Evolutionary conservation across 352 stramenopile species (phyloP), one percentile per base, ranked within the genome.

Genomic region (Globisporangium paroecandrum): DNA sequence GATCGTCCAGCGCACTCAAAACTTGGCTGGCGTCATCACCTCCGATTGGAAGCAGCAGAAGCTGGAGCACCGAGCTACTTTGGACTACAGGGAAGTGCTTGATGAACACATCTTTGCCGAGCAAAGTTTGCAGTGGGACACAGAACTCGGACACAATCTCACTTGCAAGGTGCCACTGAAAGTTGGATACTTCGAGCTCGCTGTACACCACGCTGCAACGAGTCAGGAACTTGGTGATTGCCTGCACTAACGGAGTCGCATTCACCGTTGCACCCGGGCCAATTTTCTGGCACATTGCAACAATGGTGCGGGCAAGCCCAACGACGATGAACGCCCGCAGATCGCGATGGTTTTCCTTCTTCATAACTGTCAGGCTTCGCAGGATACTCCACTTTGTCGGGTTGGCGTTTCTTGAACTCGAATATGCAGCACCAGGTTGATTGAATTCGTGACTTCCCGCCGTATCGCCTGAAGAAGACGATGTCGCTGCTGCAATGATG

Each of bases 151-250:
- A 79, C 22, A 93, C 81, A 24, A 91, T 73, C 57, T 93, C 85
- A 57, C 82, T 91, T 4, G 85, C 85, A 25, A 93, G 71, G 38
- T 80, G 72, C 85, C 85, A 93, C 59, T 93, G 85, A 70, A 90
- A 91, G 62, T 93, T 87, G 2, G 82, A 89, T 5, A 90, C 81
- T 69, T 93, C 83, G 24, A 93, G 68, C 64, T 90, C 80, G 2
- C 82, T 78, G 64, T 93, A 93, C 10, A 91, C 83, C 13, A 79
- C 73, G 53, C 79, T 85, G 70, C 85, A 93, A 12, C 81, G 78
- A 24, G 80, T 77, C 8, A 93, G 68, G 58, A 93, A 93, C 18
- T 65, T 67, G 65, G 91, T 89, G 53, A 91, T 71, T 13, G 68
- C 77, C 25, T 67, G 77, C 0, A 93, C 64, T 10, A 91, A 69